Conservation (phyloP, 768 basidiomycete genomes). For the Daedaleopsis sinensis region DNA sequence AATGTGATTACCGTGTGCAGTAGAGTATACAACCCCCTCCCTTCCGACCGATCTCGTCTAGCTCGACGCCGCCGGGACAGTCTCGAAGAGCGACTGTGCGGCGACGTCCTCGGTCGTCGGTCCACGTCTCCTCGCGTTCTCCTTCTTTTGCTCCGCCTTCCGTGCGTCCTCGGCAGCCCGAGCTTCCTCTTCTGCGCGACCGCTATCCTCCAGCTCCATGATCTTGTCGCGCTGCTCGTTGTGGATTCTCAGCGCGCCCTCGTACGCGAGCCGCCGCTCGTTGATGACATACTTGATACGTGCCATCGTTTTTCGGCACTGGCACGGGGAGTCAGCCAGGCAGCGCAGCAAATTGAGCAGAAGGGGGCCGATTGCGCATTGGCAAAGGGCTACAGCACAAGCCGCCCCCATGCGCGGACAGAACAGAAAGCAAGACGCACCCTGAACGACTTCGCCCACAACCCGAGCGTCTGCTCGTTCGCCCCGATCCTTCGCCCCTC, state of each 20-base stretch:
- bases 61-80: slow-evolving; percentile 5
- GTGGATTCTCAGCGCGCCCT: slow-evolving; percentile 53
- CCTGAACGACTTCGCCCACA: slow-evolving; percentile 20
- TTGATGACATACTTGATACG: slow-evolving; percentile 91
- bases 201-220: slow-evolving; percentile 12
- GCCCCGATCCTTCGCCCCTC: slow-evolving; percentile 67
- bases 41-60: background rate
- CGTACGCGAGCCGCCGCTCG: slow-evolving; percentile 85
- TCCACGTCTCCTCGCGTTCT: slow-evolving; percentile 18
- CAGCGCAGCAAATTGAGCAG: background rate
- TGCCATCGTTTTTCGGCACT: slow-evolving; percentile 97
- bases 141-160: slow-evolving; percentile 18
- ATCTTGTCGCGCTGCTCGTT: slow-evolving; percentile 21
- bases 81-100: slow-evolving; percentile 26
- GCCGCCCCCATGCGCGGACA: background rate
- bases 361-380: too few species aligned
- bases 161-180: slow-evolving; percentile 10
- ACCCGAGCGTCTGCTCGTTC: slow-evolving; percentile 1
- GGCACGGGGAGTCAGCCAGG: background rate
- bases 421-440: slow-evolving; percentile 10
- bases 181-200: slow-evolving; percentile 16
- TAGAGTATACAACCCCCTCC: background rate
- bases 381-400: background rate
- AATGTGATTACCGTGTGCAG: slow-evolving; percentile 7
- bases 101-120: slow-evolving; percentile 16